Base-by-base conservation (phyloP, 345 rosid genomes). In the Atalantia buxifolia region DNA sequence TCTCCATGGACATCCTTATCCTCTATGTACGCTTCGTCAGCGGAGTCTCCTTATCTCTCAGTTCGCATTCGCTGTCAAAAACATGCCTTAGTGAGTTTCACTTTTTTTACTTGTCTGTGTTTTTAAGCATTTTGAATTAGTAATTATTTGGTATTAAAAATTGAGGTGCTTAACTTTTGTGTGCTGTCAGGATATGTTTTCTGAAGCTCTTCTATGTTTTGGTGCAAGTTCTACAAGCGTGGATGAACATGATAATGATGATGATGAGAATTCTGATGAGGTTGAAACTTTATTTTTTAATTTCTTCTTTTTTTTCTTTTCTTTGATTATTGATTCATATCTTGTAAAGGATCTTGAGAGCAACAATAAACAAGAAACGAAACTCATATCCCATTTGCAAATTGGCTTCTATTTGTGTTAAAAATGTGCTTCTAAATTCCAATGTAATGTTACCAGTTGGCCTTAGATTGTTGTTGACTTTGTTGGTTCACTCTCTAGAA, bases 121-220 rank as follows among this genome's bases (percentile, higher is more conserved):
- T 36, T 10, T 9, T 25, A 33, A 31, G 0, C 21, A 35, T 27
- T 45, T 77, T 72, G 45, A 13, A 5, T 9, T 45, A 45, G 50
- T 45, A 13, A 45, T 45, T 45, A 45, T 45, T 13, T 45, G 50
- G 50, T 0, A 45, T 1, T 45, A 3, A 45, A 42, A 45, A 12
- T 45, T 45, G 50, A 45, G 16, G 50, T 45, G 50, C 4, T 57
- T 40, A 67, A 24, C 56, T 35, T 83, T 76, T n/a, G 70, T 57
- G 24, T 72, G 77, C 69, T 71, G 28, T 66, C 85, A 93, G 99
- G 93, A 91, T 82, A 80, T 77, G 75, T 85, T 95, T 61, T 93
- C 97, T 12, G 99, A 95, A 72, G 94, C 97, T 28, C 89, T 95
- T 74, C 69, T 93, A 72, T 86, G 86, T 83, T 93, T 95, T 63